phyloP scores from a whole-genome alignment of 1,139 yeast genomes.

The Sugiyamaella neomexicana region DNA sequence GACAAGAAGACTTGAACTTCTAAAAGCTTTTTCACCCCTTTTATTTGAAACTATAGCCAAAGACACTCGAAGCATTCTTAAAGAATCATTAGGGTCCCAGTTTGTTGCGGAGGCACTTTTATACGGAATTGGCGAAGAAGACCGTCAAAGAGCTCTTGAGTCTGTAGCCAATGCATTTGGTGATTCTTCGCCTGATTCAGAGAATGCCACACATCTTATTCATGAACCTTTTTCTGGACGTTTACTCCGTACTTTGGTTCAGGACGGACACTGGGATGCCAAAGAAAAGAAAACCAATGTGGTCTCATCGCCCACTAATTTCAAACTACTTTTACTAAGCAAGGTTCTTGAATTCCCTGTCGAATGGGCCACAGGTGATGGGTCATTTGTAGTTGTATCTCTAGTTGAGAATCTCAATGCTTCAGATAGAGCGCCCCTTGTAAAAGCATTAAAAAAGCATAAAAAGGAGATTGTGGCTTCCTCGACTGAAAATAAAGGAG shows the following conservation, averaged over 20 bases:
- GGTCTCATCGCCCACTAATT: slow-evolving; percentile 57
- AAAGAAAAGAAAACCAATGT: slow-evolving; percentile 54
- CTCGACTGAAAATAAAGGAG: slow-evolving; percentile 71
- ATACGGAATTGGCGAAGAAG: slow-evolving; percentile 52
- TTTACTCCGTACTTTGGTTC: slow-evolving; percentile 73
- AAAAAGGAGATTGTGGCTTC: slow-evolving; percentile 45
- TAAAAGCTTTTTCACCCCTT: slow-evolving; percentile 63
- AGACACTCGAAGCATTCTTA: slow-evolving; percentile 52
- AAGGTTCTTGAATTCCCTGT: slow-evolving; percentile 51
- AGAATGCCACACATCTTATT: slow-evolving; percentile 69
- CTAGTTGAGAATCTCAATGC: slow-evolving; percentile 39
- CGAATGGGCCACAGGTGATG: slow-evolving; percentile 72
- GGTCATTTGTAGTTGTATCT: slow-evolving; percentile 76
- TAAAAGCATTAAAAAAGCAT: slow-evolving; percentile 52
- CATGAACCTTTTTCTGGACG: slow-evolving; percentile 71
- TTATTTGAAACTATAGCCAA: slow-evolving; percentile 58
- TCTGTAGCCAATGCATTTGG: slow-evolving; percentile 51
- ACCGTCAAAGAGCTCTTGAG: slow-evolving; percentile 52
- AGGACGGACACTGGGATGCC: slow-evolving; percentile 70
- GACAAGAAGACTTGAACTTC: slow-evolving; percentile 69
- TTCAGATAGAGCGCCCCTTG: slow-evolving; percentile 48
- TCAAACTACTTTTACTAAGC: slow-evolving; percentile 52
- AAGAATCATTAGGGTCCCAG: slow-evolving; percentile 80
- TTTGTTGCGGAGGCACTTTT: slow-evolving; percentile 73
- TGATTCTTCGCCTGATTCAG: slow-evolving; percentile 53